These are phyloP conservation scores for Aphanocladium album DNA, from an alignment of 2,329 filamentous ascomycete genomes.

Conservation along the genomic window DNA sequence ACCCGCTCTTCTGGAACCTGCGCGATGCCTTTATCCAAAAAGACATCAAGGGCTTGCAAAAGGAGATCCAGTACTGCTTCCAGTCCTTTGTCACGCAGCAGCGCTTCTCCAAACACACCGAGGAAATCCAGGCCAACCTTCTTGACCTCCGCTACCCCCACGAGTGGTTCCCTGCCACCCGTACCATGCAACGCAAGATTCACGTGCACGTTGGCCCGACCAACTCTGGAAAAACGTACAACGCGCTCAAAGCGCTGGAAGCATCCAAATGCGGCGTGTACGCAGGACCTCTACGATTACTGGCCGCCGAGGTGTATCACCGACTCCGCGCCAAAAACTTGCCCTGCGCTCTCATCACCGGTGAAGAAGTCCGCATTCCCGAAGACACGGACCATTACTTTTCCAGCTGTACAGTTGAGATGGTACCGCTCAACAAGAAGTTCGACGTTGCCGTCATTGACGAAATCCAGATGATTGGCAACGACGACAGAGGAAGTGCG, in stretches of 20 bases:
- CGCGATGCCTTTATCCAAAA: constrained; percentile 53
- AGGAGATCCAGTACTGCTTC: constrained; percentile 64
- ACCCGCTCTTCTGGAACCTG: constrained; percentile 54
- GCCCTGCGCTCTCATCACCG: constrained; percentile 76
- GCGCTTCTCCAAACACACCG: constrained; percentile 51
- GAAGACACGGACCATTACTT: constrained; percentile 54
- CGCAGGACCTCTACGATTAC: constrained; percentile 78
- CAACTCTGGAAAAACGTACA: constrained; percentile 97
- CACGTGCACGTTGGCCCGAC: constrained; percentile 95
- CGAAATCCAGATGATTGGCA: constrained; percentile 96
- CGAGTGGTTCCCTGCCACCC: constrained; percentile 87
- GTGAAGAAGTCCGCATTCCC: constrained; percentile 77
- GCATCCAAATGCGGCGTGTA: constrained; percentile 74
- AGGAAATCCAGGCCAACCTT: constrained; percentile 57
- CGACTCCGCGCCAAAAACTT: constrained; percentile 75
- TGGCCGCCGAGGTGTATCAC: constrained; percentile 94
- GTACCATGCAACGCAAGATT: constrained; percentile 73
- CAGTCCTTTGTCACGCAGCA: constrained; percentile 57
- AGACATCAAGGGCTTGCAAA: constrained; percentile 45
- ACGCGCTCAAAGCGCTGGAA: constrained; percentile 81
- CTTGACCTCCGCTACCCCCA: constrained; percentile 83
- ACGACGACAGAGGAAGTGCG: constrained; percentile 76
- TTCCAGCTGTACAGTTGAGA: constrained; percentile 90
- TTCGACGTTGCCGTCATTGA: constrained; percentile 94
- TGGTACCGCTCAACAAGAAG: constrained; percentile 52